Base-by-base conservation (phyloP, 78 protist species). In the Pelomyxa schiedti region DNA sequence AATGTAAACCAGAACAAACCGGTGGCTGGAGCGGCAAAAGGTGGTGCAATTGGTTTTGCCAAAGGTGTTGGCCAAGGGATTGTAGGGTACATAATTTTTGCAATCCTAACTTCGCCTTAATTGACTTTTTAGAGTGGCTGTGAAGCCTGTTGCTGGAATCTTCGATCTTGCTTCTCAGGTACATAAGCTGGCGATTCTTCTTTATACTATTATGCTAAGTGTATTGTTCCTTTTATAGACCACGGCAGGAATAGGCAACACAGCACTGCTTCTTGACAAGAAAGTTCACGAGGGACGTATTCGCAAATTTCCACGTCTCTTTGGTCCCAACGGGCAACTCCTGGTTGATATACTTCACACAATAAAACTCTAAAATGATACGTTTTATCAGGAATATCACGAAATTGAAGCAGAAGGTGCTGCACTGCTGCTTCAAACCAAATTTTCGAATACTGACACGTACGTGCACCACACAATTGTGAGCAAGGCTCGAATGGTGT, bases 11-110 rank as follows among this genome's bases (percentile, higher is more conserved):
- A 66, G 70, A 72, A 22, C 64, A 30, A 78, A 64, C 94, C 94
- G 28, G 38, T 63, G 9, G 80, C 87, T 67, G 95, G 91, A 38
- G 90, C 82, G 1, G n/a, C 29, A 40, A 36, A 65, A 7, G 83
- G 58, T 1, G 95, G 97, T 9, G 58, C 67, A 4, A 69, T 72
- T 37, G 97, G 97, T 4, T 71, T 81, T 40, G 84, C 84, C 0
- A 87, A 83, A 53, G 96, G 96, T 7, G 29, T 91, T 30, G 92
- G 91, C 7, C 68, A 69, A 5, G 96, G 96, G 36, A 75, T 93
- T 0, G 79, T 77, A 1, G 94, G n/a, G n/a, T n/a, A n/a, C n/a
- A n/a, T n/a, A n/a, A n/a, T n/a, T n/a, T n/a, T n/a, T n/a, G n/a
- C n/a, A n/a, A n/a, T n/a, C n/a, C n/a, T n/a, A n/a, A n/a, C n/a